A percentile compares a stretch with the other conserved stretches of the same genome.
Evolutionary conservation across 805 yeast species (phyloP).

Genomic region (Komagataella populi): DNA sequence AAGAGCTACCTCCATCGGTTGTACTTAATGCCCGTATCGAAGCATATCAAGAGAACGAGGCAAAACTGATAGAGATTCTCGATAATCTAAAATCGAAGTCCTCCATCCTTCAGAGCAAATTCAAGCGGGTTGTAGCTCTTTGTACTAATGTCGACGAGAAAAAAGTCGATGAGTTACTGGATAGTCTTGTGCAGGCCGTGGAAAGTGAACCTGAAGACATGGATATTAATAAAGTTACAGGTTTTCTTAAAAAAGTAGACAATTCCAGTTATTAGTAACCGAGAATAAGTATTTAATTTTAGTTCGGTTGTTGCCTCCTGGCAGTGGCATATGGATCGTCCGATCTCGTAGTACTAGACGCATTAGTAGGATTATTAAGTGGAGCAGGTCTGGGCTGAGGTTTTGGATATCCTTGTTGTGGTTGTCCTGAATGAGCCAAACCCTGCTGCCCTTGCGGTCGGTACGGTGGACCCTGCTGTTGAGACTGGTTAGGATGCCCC

Average conservation of each 20-base stretch:
- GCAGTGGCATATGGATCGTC: constrained; percentile 13
- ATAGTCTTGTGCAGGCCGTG: constrained; percentile 80
- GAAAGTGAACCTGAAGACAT: constrained; percentile 71
- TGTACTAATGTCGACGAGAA: constrained; percentile 61
- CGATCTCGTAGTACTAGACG: not conserved
- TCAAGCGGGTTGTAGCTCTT: constrained; percentile 75
- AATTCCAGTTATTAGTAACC: not conserved
- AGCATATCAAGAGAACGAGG: constrained; percentile 67
- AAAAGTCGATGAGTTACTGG: constrained; percentile 48
- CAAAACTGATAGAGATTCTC: constrained; percentile 36
- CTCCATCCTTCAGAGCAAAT: constrained; percentile 53
- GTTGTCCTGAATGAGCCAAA: not conserved
- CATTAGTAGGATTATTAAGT: not conserved
- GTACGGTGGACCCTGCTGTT: constrained; percentile 2
- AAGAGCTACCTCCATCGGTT: constrained; percentile 29
- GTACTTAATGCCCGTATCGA: constrained; percentile 64
- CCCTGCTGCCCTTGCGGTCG: constrained; percentile 1
- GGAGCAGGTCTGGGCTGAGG: constrained; percentile 1
- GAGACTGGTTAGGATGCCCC: constrained; percentile 3
- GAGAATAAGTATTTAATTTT: not conserved
- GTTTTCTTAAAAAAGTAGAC: constrained; percentile 37
- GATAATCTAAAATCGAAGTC: constrained; percentile 38
- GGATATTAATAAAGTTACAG: constrained; percentile 41
- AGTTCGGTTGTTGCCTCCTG: not conserved
- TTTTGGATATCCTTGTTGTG: constrained; percentile 2